Conservation (phyloP, 129 eudicot species). For the Erigeron canadensis region DNA sequence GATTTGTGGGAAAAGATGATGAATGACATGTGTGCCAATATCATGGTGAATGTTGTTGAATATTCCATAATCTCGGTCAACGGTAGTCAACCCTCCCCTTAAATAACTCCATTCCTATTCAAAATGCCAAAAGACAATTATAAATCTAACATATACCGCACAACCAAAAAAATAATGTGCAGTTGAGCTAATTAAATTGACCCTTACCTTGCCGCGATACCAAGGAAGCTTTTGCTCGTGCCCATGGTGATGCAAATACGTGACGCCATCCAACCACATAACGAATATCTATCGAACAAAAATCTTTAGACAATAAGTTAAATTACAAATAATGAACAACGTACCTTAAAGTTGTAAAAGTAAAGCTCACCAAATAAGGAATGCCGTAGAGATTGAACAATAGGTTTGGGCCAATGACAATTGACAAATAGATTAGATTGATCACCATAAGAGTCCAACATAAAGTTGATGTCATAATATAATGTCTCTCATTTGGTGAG, state of each 20-base stretch:
- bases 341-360: no score
- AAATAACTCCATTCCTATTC: constrained; percentile 80
- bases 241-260: constrained; percentile 82
- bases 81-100: constrained; percentile 81
- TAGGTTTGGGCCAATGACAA: constrained; percentile 50
- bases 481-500: constrained; percentile 53
- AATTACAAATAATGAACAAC: not conserved
- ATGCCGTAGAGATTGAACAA: constrained; percentile 56
- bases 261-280: constrained; percentile 67
- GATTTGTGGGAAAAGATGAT: constrained; percentile 91
- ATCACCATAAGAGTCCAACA: constrained; percentile 70
- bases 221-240: constrained; percentile 76
- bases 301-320: not conserved
- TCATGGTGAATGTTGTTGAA: constrained; percentile 80
- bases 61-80: constrained; percentile 76
- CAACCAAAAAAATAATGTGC: not conserved
- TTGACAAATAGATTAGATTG: constrained; percentile 40
- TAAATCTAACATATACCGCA: not conserved
- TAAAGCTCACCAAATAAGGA: constrained; percentile 58
- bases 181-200: not conserved
- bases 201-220: constrained; percentile 77
- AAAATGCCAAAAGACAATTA: not conserved
- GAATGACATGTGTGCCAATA: constrained; percentile 87
- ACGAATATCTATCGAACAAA: constrained; percentile 52
- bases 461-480: constrained; percentile 59